Base-by-base conservation (phyloP, 1,139 yeast genomes). In the Saccharomycopsis phalli region DNA sequence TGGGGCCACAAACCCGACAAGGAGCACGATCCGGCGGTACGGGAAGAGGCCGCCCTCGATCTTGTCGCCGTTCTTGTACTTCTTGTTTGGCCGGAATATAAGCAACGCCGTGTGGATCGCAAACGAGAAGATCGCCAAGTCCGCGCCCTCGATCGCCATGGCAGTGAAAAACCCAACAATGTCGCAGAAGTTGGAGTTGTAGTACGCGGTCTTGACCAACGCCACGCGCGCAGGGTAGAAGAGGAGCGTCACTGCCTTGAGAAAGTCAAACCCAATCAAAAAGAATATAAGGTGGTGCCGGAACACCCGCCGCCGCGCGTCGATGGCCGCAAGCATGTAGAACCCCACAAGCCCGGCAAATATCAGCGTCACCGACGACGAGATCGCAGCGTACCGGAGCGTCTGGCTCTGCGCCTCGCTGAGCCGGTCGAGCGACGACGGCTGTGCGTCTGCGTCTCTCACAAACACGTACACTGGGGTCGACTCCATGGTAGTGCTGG, bases 161-260 rank as follows among this genome's bases (percentile, higher is more conserved):
- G 93, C 84, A 1, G 95, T 81, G 59, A 86, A 78, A 65, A 83
- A 87, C 3, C 95, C 96, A 36, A 84, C 74, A 11, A 78, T 77
- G 53, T 81, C 78, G 52, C 84, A 76, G 50, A 82, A 76, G 29
- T 61, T 63, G 18, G 65, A 61, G 50, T 73, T 72, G 40, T 68
- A 66, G 54, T 77, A 75, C 2, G 75, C 63, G n/a, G 66, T 57
- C 20, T 63, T 58, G 31, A 67, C 66, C 6, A 69, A 57, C 31
- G 79, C 57, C 2, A 79, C 76, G 31, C 79, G 57, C 1, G 78
- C 67, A 1, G 95, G 94, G 56, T 79, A 87, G 45, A 84, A 65
- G 47, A 86, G 58, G 38, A 86, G 67, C 23, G 81, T 69, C 13
- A 76, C 52, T 1, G 93, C 91, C 59, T 87, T 86, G 38, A 83